A percentile compares a stretch with the other conserved stretches of the same genome.
Conservation (phyloP, 1,284 basidiomycete genomes). For the Puccinia hordei region DNA sequence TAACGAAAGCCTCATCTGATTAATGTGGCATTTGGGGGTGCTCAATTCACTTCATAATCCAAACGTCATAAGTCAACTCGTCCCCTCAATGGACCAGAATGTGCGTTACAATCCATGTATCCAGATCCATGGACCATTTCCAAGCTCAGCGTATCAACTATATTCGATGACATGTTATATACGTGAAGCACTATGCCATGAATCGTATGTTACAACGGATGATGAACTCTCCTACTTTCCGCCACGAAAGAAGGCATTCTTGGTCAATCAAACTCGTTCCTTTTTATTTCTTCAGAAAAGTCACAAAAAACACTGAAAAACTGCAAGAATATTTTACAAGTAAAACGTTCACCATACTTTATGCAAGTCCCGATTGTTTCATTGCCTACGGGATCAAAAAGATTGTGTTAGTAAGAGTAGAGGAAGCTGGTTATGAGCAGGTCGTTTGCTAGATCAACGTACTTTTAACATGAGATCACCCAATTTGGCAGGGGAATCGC, state of each 20-base stretch:
- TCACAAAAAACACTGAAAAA: not conserved
- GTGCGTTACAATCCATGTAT: too few relatives aligned
- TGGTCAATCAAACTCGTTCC: not conserved
- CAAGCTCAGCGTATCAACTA: not conserved
- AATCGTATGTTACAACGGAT: too few relatives aligned
- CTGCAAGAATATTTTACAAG: slow-evolving; percentile 9
- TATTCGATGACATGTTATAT: not conserved
- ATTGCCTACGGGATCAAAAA: slow-evolving; percentile 8
- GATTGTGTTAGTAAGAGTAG: not conserved
- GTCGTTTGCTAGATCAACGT: slow-evolving; percentile 52
- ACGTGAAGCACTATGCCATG: too few relatives aligned
- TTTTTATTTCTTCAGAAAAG: not conserved
- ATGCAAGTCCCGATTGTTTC: slow-evolving; percentile 30
- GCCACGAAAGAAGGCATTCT: not conserved
- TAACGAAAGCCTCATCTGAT: too few relatives aligned
- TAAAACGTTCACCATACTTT: not conserved
- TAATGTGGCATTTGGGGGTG: too few relatives aligned
- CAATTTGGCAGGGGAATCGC: slow-evolving; percentile 93
- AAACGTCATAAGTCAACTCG: too few relatives aligned
- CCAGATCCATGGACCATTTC: too few relatives aligned
- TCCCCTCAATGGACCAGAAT: too few relatives aligned
- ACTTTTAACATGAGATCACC: slow-evolving; percentile 83
- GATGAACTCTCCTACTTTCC: too few relatives aligned
- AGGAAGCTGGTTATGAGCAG: not conserved
- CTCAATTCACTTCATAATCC: too few relatives aligned